Percentiles rank a stretch among this genome's conserved stretches.
Evolutionary conservation across 805 yeast genomes (phyloP).

Genomic region (Candida rishiriensis): DNA sequence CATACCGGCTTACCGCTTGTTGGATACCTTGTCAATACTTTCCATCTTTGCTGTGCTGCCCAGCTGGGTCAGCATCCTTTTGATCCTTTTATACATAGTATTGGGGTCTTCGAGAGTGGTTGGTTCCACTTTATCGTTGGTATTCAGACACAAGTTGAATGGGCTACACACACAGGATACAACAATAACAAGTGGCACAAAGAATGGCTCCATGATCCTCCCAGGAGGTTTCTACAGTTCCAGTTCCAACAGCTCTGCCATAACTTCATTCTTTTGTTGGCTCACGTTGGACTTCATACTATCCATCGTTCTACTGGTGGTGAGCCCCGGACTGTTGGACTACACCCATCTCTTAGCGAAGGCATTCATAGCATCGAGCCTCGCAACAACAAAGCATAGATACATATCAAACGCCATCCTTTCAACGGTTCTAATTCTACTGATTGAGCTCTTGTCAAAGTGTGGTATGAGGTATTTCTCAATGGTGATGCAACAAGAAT

Average conservation of each 20-base stretch:
- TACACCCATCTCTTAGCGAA: slow-evolving; percentile 28
- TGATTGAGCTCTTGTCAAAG: slow-evolving; percentile 9
- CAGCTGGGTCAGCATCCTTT: slow-evolving; percentile 21
- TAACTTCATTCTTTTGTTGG: slow-evolving; percentile 8
- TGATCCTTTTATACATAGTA: slow-evolving; percentile 17
- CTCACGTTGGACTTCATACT: slow-evolving; percentile 15
- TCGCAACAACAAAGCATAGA: slow-evolving; percentile 27
- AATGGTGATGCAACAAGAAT: not conserved
- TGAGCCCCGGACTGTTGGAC: slow-evolving; percentile 23
- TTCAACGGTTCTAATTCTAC: slow-evolving; percentile 18
- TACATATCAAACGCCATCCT: slow-evolving; percentile 26
- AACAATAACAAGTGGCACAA: not conserved
- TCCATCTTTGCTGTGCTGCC: slow-evolving; percentile 26
- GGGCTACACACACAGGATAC: slow-evolving; percentile 9
- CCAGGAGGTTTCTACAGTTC: not conserved
- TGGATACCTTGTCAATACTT: slow-evolving; percentile 27
- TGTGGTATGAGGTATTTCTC: slow-evolving; percentile 2
- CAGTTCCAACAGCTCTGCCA: not conserved
- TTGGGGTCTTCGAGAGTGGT: slow-evolving; percentile 25
- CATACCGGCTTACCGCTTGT: slow-evolving; percentile 21
- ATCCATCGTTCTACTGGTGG: slow-evolving; percentile 13
- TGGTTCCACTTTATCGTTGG: slow-evolving; percentile 23
- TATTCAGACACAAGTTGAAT: slow-evolving; percentile 23
- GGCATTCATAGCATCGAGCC: slow-evolving; percentile 30
- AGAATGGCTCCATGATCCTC: not conserved